Evolutionary conservation across 73 alveolate species (phyloP).

Genomic region (Durusdinium trenchii): DNA sequence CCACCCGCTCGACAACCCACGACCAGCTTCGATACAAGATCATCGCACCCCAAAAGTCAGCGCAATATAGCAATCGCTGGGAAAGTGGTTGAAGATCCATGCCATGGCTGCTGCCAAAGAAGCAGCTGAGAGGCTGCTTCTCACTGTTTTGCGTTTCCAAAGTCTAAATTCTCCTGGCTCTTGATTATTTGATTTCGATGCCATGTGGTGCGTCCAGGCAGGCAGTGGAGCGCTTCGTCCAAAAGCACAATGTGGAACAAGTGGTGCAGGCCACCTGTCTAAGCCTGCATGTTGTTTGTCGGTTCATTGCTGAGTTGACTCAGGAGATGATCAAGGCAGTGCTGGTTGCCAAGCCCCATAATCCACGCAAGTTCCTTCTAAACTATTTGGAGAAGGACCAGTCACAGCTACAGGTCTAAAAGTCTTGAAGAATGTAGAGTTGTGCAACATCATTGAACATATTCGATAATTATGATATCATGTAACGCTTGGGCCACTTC

Average conservation of each 20-base stretch:
- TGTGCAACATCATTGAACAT: too few relatives aligned
- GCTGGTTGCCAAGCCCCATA: slow-evolving; percentile 57
- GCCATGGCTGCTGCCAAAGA: slow-evolving; percentile 87
- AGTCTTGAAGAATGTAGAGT: too few relatives aligned
- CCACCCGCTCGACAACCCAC: too few relatives aligned
- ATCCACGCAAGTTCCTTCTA: slow-evolving; percentile 72
- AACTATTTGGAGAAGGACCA: slow-evolving; percentile 64
- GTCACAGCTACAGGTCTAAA: too few relatives aligned
- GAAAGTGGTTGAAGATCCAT: not conserved
- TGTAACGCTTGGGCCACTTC: not conserved
- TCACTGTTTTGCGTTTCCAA: too few relatives aligned
- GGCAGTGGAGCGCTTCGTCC: slow-evolving; percentile 41
- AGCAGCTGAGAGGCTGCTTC: slow-evolving; percentile 61
- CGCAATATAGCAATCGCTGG: too few relatives aligned
- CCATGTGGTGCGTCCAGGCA: slow-evolving; percentile 5
- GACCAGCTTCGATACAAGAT: too few relatives aligned
- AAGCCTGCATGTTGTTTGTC: too few relatives aligned
- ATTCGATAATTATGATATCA: too few relatives aligned
- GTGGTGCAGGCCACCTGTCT: slow-evolving; percentile 37
- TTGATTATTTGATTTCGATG: not conserved
- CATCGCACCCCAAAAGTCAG: too few relatives aligned
- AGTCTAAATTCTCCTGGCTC: too few relatives aligned
- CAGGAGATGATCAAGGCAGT: slow-evolving; percentile 54
- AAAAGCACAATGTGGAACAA: slow-evolving; percentile 46
- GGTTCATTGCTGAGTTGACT: too few relatives aligned